Evolutionary conservation across 1,284 basidiomycete species (phyloP), one percentile per base, ranked within the genome.

Genomic region (Ceratorhiza oryzae-sativae): DNA sequence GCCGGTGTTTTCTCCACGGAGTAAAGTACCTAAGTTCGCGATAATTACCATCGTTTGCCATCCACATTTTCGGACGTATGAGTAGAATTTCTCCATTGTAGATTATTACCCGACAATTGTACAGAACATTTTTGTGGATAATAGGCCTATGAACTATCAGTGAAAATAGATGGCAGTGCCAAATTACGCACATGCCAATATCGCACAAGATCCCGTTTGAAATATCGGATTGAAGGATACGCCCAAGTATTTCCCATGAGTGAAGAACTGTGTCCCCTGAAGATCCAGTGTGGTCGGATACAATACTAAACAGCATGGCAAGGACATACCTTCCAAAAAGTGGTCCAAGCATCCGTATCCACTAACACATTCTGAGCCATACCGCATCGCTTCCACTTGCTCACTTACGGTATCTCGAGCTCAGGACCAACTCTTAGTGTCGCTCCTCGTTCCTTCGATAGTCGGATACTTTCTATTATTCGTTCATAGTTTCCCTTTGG

Each of bases 11-110:
- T 79, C 85, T 83, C 97, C 97, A 99, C 0, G 97, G 95, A 0
- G 97, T 95, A 77, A 99, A 99, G 81, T 94, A 97, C 41, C 97
- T 85, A 77, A 98, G 85, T 81, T 99, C 97, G 55, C 97, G 90
- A 80, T 99, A 99, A 80, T 99, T 98, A 10, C 97, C 97, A 77
- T 98, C 95, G 78, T 99, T 99, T 1, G 97, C 97, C 73, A 99
- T 85, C 97, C 97, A 99, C 95, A 99, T 96, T 83, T 99, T 99
- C 0, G 97, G 97, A 12, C 97, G 88, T 76, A 99, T 98, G 76
- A 97, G 86, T 0, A 98, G 81, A 75, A 99, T 95, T 81, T 94
- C 87, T 58, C 88, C 86, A 80, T 97, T 85, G 78, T 95, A 86
- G 46, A 97, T 87, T 77, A 98, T 90, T 41, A 98, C 85, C 20